These are phyloP conservation scores for Aleurites moluccanus DNA, from an alignment of 441 rosid genomes.

Conservation along the genomic window DNA sequence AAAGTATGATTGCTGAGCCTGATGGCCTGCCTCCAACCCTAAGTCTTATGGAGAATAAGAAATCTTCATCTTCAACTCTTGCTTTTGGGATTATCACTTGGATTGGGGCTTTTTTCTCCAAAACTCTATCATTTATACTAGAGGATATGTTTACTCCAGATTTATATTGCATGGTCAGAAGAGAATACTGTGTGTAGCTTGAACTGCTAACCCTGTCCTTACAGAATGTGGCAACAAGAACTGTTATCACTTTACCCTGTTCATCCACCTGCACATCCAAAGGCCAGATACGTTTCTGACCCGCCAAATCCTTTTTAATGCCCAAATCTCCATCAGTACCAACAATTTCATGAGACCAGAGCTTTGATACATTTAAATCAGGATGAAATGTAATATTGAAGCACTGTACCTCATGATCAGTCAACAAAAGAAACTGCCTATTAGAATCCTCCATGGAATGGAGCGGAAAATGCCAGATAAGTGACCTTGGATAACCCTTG, in stretches of 20 bases:
- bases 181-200: conserved; percentile 91
- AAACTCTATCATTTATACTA: conserved; percentile 48
- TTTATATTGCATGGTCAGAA: conserved; percentile 77
- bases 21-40: conserved; percentile 84
- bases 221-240: conserved; percentile 91
- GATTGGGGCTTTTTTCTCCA: conserved; percentile 86
- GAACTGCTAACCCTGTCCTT: conserved; percentile 76
- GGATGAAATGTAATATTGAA: conserved; percentile 46
- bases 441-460: conserved; percentile 41
- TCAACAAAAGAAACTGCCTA: conserved; percentile 66
- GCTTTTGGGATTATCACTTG: conserved; percentile 99
- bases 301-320: conserved; percentile 88
- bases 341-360: conserved; percentile 88
- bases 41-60: conserved; percentile 86
- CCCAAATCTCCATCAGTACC: conserved; percentile 80
- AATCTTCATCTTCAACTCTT: conserved; percentile 83
- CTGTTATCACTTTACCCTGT: conserved; percentile 68
- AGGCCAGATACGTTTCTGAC: conserved; percentile 96
- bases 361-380: conserved; percentile 50
- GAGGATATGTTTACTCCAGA: conserved; percentile 45
- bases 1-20: conserved; percentile 82
- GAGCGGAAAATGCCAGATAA: conserved; percentile 58
- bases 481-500: conserved; percentile 85
- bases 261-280: conserved; percentile 81
- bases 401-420: conserved; percentile 80